These are phyloP conservation scores for Botrytis squamosa DNA, from an alignment of 2,329 filamentous ascomycete genomes.

Conservation along the genomic window DNA sequence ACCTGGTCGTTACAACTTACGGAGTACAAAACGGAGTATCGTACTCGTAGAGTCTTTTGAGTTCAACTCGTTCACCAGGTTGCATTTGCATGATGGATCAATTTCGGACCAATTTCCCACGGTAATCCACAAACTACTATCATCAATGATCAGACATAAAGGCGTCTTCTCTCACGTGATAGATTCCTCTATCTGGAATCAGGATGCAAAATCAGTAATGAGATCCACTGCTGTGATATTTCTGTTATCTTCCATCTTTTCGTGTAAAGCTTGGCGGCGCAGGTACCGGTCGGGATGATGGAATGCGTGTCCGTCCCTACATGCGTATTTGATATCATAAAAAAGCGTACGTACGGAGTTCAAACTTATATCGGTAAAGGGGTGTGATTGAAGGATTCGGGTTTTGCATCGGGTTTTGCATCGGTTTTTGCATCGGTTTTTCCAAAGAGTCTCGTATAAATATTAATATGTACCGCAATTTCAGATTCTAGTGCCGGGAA, in stretches of 20 bases:
- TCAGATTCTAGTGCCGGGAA: background rate
- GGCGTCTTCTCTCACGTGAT: background rate
- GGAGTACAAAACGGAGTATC: background rate
- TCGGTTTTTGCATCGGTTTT: background rate
- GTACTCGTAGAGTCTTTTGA: background rate
- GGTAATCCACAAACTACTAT: background rate
- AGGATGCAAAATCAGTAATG: background rate
- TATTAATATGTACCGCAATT: background rate
- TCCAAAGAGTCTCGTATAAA: background rate
- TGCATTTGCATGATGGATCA: background rate
- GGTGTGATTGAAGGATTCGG: background rate
- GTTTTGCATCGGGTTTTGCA: background rate
- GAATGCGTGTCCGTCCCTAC: background rate
- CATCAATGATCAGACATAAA: background rate
- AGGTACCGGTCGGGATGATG: background rate
- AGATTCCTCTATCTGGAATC: background rate
- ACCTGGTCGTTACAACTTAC: background rate
- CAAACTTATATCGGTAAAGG: background rate
- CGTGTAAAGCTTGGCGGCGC: slow-evolving; percentile 7
- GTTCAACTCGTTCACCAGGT: background rate
- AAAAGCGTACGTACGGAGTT: background rate
- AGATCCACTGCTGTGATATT: background rate
- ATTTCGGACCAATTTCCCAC: background rate
- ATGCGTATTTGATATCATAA: background rate
- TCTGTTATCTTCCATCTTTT: background rate